Conservation (phyloP, 1,284 basidiomycete species). For the Cryptococcus sp. region DNA sequence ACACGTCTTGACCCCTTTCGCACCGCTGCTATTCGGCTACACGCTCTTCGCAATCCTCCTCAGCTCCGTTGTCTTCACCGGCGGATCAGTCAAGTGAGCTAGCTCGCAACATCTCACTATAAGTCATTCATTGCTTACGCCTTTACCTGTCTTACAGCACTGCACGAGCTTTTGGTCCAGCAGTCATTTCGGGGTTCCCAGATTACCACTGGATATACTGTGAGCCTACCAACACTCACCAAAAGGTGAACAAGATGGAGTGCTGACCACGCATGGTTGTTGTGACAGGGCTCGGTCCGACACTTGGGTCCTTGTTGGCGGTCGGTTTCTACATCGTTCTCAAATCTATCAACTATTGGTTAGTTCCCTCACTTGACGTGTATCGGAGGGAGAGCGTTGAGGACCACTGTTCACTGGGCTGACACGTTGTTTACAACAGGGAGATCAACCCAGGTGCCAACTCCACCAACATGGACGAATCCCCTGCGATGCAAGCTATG, state of each 20-base stretch:
- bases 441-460: constrained; percentile 25
- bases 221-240: background rate
- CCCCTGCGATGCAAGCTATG: constrained; percentile 6
- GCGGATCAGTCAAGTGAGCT: constrained; percentile 36
- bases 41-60: constrained; percentile 67
- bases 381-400: too few relatives aligned
- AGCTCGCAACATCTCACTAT: too few relatives aligned
- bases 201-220: constrained; percentile 62
- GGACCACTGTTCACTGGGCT: too few relatives aligned
- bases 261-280: background rate
- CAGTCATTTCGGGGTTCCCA: constrained; percentile 64
- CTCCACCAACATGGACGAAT: constrained; percentile 14
- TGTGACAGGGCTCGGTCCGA: constrained; percentile 62
- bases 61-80: constrained; percentile 51
- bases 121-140: background rate
- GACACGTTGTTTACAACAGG: too few relatives aligned
- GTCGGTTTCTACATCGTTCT: constrained; percentile 59
- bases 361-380: constrained; percentile 37
- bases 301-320: constrained; percentile 18
- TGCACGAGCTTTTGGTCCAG: constrained; percentile 71
- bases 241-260: constrained; percentile 50
- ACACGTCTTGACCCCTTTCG: constrained; percentile 67
- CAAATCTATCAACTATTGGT: constrained; percentile 57
- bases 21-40: constrained; percentile 70
- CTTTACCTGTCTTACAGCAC: constrained; percentile 59